These are phyloP conservation scores for Codiaeum variegatum DNA, from an alignment of 441 rosid species.

Conservation along the genomic window DNA sequence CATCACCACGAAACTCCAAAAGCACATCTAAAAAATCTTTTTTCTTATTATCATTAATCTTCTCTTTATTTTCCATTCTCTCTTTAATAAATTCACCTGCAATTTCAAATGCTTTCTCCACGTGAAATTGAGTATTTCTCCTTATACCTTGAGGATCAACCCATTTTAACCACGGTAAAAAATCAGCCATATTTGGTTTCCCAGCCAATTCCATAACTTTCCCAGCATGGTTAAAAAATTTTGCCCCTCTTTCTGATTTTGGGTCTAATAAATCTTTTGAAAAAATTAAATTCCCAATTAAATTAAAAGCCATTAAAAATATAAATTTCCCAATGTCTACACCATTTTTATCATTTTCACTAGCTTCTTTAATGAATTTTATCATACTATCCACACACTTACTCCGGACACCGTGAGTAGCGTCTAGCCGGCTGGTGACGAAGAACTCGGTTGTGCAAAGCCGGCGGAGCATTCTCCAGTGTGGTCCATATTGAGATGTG, in stretches of 20 bases:
- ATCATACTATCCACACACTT: slow-evolving; percentile 57
- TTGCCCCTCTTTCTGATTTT: slow-evolving; percentile 52
- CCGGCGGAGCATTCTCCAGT: slow-evolving; percentile 72
- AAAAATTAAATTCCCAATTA: slow-evolving; percentile 65
- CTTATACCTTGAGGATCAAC: slow-evolving; percentile 73
- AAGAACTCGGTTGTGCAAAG: slow-evolving; percentile 56
- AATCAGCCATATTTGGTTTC: slow-evolving; percentile 69
- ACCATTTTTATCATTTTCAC: slow-evolving; percentile 35
- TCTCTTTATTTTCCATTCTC: slow-evolving; percentile 33
- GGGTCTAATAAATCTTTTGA: slow-evolving; percentile 68
- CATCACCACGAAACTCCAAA: slow-evolving; percentile 35
- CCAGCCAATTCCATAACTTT: slow-evolving; percentile 77
- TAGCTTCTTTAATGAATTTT: slow-evolving; percentile 39
- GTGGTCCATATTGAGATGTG: slow-evolving; percentile 65
- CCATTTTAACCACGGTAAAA: slow-evolving; percentile 51
- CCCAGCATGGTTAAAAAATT: slow-evolving; percentile 57
- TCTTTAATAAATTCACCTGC: slow-evolving; percentile 54
- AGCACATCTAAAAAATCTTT: slow-evolving; percentile 29
- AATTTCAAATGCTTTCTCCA: slow-evolving; percentile 50
- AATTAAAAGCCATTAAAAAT: slow-evolving; percentile 74
- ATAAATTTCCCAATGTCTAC: slow-evolving; percentile 46
- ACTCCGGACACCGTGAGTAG: slow-evolving; percentile 38
- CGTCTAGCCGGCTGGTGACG: slow-evolving; percentile 51
- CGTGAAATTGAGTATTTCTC: slow-evolving; percentile 52
- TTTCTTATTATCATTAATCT: slow-evolving; percentile 15